A percentile compares a stretch with the other conserved stretches of the same genome.
Conservation (phyloP, 2,329 filamentous ascomycete genomes). For the Aspergillus sp. region DNA sequence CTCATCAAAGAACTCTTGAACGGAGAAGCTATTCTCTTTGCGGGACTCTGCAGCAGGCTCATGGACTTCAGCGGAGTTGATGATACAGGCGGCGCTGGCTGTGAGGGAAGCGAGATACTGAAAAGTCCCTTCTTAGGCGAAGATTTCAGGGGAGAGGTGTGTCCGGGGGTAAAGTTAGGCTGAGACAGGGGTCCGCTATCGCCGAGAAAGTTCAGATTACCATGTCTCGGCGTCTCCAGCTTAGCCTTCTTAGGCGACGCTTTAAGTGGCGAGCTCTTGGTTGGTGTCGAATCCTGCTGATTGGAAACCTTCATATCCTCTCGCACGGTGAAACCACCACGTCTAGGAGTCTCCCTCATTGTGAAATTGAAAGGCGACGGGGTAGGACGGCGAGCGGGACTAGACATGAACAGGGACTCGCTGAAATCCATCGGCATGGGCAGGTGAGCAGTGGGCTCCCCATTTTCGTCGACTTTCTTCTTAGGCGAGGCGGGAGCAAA, state of each 20-base stretch:
- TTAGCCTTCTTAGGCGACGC: constrained; percentile 43
- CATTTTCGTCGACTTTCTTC: constrained; percentile 32
- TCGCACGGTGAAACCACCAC: constrained; percentile 27
- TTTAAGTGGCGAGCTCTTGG: constrained; percentile 40
- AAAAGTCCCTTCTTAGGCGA: constrained; percentile 29
- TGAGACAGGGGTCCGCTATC: constrained; percentile 11
- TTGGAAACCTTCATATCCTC: constrained; percentile 20
- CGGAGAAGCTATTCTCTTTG: constrained; percentile 42
- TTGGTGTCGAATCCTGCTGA: constrained; percentile 30
- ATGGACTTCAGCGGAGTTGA: constrained; percentile 34
- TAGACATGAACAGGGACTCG: constrained; percentile 40
- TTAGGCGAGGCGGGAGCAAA: constrained; percentile 28
- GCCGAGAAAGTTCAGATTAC: constrained; percentile 10
- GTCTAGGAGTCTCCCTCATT: constrained; percentile 42
- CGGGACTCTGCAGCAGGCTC: constrained; percentile 44
- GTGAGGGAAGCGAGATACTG: constrained; percentile 34
- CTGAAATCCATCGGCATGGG: constrained; percentile 31
- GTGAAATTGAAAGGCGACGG: constrained; percentile 45
- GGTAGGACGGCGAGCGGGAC: constrained; percentile 46
- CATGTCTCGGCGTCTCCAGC: constrained; percentile 18
- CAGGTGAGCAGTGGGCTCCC: constrained; percentile 28
- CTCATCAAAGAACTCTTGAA: constrained; percentile 33
- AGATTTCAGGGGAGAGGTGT: constrained; percentile 22
- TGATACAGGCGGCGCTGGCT: constrained; percentile 32
- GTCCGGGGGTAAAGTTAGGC: constrained; percentile 17